Conservation (phyloP, 495 filamentous ascomycete species). For the Penicillium parvum region DNA sequence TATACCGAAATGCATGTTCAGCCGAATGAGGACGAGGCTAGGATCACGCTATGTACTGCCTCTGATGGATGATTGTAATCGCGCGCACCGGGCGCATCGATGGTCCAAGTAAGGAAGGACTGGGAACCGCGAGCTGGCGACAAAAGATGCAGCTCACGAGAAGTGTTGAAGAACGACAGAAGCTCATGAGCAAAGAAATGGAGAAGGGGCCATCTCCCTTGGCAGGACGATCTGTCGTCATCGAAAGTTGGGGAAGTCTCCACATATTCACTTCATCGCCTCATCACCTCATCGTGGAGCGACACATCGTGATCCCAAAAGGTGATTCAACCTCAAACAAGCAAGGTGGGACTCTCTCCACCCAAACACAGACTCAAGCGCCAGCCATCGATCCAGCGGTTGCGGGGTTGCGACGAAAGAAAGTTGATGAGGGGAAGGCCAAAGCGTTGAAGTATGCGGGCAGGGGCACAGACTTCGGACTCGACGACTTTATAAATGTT, state of each 20-base stretch:
- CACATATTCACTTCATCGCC: not conserved
- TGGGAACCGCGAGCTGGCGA: not conserved
- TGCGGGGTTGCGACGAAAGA: too few relatives aligned
- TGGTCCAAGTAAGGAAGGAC: not conserved
- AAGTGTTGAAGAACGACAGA: not conserved
- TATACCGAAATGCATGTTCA: slow-evolving; percentile 26
- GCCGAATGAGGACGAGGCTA: not conserved
- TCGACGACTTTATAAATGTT: too few relatives aligned
- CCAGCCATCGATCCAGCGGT: too few relatives aligned
- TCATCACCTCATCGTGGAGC: not conserved
- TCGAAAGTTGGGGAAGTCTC: not conserved
- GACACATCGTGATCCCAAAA: not conserved
- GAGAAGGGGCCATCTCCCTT: too few relatives aligned
- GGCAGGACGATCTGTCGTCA: too few relatives aligned
- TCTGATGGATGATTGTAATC: not conserved
- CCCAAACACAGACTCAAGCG: too few relatives aligned
- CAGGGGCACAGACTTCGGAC: too few relatives aligned
- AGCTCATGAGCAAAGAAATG: too few relatives aligned
- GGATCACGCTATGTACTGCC: too few relatives aligned
- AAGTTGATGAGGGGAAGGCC: too few relatives aligned
- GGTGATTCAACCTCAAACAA: not conserved
- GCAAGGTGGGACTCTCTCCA: too few relatives aligned
- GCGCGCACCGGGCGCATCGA: slow-evolving; percentile 6
- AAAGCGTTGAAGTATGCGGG: too few relatives aligned
- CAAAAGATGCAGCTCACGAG: not conserved